Evolutionary conservation across 306 rosid genomes (phyloP).

Genomic region (Casuarina cunninghamiana): DNA sequence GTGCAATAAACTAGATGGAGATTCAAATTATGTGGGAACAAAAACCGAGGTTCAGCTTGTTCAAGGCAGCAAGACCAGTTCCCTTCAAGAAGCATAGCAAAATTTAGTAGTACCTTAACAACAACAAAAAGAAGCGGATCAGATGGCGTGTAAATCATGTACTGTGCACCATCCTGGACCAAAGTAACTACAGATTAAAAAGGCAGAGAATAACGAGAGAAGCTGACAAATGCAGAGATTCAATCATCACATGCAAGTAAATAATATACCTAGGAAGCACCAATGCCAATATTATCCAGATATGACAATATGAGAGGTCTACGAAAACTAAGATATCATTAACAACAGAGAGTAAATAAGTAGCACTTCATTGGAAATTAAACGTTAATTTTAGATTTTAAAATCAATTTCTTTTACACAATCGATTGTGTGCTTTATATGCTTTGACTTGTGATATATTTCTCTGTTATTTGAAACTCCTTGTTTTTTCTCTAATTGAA

Average conservation of each 20-base stretch:
- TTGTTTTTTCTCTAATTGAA: too few relatives aligned
- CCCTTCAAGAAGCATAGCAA: neutral
- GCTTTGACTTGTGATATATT: neutral
- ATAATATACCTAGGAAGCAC: neutral
- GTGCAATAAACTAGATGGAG: neutral
- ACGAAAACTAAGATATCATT: neutral
- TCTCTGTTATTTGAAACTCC: too few relatives aligned
- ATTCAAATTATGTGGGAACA: too few relatives aligned
- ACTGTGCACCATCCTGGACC: slow-evolving; percentile 68
- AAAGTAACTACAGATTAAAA: slow-evolving; percentile 21
- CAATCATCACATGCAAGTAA: neutral
- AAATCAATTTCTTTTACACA: neutral
- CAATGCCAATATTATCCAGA: neutral
- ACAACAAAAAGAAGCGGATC: slow-evolving; percentile 81
- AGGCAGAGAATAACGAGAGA: slow-evolving; percentile 1
- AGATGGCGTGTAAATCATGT: slow-evolving; percentile 87
- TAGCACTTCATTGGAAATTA: too few relatives aligned
- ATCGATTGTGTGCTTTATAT: neutral
- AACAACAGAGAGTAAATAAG: too few relatives aligned
- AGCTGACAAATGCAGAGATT: neutral
- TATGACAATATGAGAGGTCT: neutral
- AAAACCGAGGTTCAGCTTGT: neutral
- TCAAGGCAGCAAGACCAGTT: slow-evolving; percentile 1
- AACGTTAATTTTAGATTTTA: too few relatives aligned
- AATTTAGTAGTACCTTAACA: slow-evolving; percentile 37